phyloP scores from a whole-genome alignment of 768 basidiomycete genomes.

The Mycena filopes region DNA sequence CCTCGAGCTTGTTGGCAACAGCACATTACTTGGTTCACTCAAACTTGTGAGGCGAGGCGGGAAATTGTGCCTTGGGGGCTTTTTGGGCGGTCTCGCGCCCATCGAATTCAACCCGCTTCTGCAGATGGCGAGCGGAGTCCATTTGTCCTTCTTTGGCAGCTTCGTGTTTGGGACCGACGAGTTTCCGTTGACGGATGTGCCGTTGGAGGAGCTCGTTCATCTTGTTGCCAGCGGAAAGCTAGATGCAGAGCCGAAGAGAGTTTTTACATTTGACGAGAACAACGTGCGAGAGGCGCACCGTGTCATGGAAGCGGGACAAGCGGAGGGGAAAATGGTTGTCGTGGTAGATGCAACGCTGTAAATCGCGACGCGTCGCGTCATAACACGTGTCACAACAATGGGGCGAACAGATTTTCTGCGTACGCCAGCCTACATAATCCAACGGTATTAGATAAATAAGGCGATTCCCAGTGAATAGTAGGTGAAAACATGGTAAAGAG shows the following conservation, averaged over 20 bases:
- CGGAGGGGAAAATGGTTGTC: constrained; percentile 36
- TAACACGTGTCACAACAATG: too few species aligned
- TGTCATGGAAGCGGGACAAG: constrained; percentile 32
- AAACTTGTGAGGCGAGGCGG: constrained; percentile 29
- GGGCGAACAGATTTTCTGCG: too few species aligned
- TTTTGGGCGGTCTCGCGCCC: constrained; percentile 34
- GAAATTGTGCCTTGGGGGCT: constrained; percentile 34
- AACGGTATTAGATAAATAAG: constrained; percentile 26
- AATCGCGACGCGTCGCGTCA: too few species aligned
- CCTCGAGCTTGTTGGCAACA: constrained; percentile 38
- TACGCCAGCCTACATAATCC: too few species aligned
- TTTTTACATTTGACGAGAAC: constrained; percentile 30
- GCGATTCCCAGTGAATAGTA: neutral
- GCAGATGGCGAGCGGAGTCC: constrained; percentile 38
- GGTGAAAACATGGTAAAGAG: constrained; percentile 22
- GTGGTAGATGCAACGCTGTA: constrained; percentile 20
- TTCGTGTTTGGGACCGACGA: constrained; percentile 34
- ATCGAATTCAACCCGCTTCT: constrained; percentile 36
- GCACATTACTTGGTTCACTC: constrained; percentile 32
- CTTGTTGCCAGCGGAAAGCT: constrained; percentile 31
- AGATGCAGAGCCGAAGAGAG: constrained; percentile 28
- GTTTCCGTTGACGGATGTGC: constrained; percentile 36
- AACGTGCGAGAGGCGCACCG: constrained; percentile 33
- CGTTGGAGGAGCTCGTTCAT: constrained; percentile 26
- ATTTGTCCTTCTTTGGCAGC: constrained; percentile 38